phyloP scores from a whole-genome alignment of 306 rosid species.

The Sechiopsis laciniata region DNA sequence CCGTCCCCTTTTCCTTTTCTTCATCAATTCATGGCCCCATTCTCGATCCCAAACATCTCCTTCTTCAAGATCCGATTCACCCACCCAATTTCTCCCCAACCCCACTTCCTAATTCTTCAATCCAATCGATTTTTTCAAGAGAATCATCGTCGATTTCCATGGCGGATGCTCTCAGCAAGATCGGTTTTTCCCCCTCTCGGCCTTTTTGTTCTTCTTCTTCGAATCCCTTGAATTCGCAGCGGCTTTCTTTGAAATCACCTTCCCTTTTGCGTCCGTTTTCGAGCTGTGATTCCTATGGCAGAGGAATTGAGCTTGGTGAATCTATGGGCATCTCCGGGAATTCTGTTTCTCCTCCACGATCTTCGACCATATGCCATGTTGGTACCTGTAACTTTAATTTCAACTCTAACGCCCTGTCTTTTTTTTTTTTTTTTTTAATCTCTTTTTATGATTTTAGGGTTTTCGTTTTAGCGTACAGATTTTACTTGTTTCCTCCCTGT shows the following conservation, averaged over 20 bases:
- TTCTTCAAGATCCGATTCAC: background rate
- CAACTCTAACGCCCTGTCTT: background rate
- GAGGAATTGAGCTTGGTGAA: background rate
- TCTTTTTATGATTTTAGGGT: background rate
- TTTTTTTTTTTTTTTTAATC: no score
- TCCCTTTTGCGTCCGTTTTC: slow-evolving; percentile 5
- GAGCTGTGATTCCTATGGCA: background rate
- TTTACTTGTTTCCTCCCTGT: background rate
- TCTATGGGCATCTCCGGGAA: background rate
- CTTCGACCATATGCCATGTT: slow-evolving; percentile 6
- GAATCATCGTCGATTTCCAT: background rate
- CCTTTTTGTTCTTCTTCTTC: background rate
- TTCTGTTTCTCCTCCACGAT: slow-evolving; percentile 10
- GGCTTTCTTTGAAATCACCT: background rate
- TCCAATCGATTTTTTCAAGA: background rate
- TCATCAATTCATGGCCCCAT: background rate
- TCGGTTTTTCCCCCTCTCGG: background rate
- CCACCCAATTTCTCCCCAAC: background rate
- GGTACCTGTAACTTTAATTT: background rate
- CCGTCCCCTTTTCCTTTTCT: background rate
- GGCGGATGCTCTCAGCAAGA: slow-evolving; percentile 17
- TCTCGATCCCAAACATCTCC: slow-evolving; percentile 6
- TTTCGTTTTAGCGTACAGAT: background rate
- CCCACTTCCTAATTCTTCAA: slow-evolving; percentile 3
- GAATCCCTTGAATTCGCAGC: background rate